phyloP scores from a whole-genome alignment of 805 yeast genomes.

The Yarrowia bubula region DNA sequence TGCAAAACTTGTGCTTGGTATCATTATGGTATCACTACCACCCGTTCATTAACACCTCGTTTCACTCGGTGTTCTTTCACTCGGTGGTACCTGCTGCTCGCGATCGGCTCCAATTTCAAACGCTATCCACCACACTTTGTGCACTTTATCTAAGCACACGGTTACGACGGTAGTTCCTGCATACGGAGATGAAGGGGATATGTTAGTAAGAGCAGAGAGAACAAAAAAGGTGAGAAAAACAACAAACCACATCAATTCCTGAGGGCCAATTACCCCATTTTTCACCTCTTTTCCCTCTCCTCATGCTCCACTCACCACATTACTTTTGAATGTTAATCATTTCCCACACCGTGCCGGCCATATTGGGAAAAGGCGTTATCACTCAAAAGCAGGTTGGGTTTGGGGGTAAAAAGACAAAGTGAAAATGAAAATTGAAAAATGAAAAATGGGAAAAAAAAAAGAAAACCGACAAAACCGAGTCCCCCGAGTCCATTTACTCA shows the following conservation, averaged over 20 bases:
- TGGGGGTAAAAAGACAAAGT: background rate
- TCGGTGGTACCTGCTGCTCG: slow-evolving; percentile 20
- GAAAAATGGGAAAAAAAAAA: background rate
- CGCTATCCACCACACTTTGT: background rate
- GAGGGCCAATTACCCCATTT: no score
- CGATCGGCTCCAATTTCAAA: slow-evolving; percentile 12
- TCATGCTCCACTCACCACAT: background rate
- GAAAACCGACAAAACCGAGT: no score
- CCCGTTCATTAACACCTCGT: no score
- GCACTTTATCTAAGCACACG: background rate
- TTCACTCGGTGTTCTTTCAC: no score
- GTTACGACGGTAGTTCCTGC: slow-evolving; percentile 1
- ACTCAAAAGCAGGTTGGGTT: background rate
- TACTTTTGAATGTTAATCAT: slow-evolving; percentile 11
- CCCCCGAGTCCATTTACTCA: no score
- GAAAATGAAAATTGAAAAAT: background rate
- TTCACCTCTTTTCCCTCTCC: no score
- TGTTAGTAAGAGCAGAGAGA: no score
- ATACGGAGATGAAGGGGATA: background rate
- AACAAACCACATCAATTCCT: no score
- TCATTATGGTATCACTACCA: no score
- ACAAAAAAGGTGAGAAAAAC: no score
- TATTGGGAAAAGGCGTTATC: slow-evolving; percentile 14
- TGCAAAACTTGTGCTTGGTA: no score
- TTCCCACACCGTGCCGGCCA: background rate